phyloP scores from a whole-genome alignment of 1,284 basidiomycete species.

The Trichosporon sp. region DNA sequence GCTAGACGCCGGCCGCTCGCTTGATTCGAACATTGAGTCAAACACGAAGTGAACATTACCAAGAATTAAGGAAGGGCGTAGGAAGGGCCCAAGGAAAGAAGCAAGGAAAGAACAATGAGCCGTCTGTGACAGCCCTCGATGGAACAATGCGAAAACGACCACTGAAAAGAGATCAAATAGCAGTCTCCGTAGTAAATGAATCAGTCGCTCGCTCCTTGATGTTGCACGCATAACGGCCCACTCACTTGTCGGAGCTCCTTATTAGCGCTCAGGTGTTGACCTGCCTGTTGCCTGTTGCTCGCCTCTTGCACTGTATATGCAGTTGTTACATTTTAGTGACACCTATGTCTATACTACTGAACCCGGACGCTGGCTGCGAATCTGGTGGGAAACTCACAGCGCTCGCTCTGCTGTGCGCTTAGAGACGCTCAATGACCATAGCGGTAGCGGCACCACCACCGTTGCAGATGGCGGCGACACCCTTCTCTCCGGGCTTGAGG shows the following conservation, averaged over 20 bases:
- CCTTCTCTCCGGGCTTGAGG: constrained; percentile 91
- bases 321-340: not conserved
- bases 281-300: too few relatives aligned
- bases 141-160: not conserved
- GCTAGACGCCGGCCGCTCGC: not conserved
- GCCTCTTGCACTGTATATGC: not conserved
- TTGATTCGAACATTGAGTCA: not conserved
- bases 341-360: constrained; percentile 2
- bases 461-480: constrained; percentile 96
- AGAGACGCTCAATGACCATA: constrained; percentile 80
- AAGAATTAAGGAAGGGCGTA: too few relatives aligned
- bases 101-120: not conserved
- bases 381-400: too few relatives aligned
- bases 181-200: not conserved
- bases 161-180: not conserved
- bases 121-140: not conserved
- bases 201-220: not conserved
- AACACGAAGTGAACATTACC: not conserved
- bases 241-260: too few relatives aligned
- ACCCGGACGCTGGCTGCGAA: not conserved
- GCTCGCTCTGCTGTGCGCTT: not conserved
- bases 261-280: too few relatives aligned
- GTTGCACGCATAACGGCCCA: not conserved
- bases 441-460: constrained; percentile 91
- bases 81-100: too few relatives aligned